Conservation (phyloP, 78 protist genomes). For the Dictyostelium capitatum region DNA sequence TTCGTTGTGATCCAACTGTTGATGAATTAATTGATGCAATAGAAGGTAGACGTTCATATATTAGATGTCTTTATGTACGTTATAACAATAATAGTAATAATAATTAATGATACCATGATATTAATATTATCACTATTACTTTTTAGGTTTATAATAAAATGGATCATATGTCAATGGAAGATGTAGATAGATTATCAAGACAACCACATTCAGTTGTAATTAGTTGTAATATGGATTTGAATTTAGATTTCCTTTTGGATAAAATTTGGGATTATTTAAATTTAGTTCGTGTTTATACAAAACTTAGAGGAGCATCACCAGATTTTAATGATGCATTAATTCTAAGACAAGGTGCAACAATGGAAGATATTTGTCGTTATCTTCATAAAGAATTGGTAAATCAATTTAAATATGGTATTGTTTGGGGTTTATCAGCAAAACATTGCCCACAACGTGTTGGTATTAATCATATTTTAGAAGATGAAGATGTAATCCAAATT, state of each 20-base stretch:
- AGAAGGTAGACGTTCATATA: constrained; percentile 97
- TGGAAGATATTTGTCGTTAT: constrained; percentile 79
- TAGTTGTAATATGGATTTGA: constrained; percentile 87
- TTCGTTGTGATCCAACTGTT: constrained; percentile 94
- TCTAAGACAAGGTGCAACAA: constrained; percentile 74
- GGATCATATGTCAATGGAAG: constrained; percentile 98
- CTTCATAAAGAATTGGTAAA: constrained; percentile 76
- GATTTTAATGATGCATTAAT: constrained; percentile 85
- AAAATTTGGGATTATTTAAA: constrained; percentile 95
- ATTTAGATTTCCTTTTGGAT: constrained; percentile 97
- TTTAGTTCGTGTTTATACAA: constrained; percentile 93
- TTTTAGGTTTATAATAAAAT: constrained; percentile 98
- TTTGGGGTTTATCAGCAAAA: constrained; percentile 95
- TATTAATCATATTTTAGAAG: constrained; percentile 95
- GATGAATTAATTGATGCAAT: constrained; percentile 99
- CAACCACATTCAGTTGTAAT: constrained; percentile 79
- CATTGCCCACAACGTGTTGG: constrained; percentile 97
- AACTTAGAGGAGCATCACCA: constrained; percentile 84
- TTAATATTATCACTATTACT: background rate
- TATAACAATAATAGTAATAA: too few relatives aligned
- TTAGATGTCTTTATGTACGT: constrained; percentile 81
- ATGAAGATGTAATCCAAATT: constrained; percentile 99
- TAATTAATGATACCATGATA: background rate
- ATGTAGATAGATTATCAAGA: constrained; percentile 87
- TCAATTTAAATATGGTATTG: constrained; percentile 80